Evolutionary conservation across 371 early-diverging fungal genomes (phyloP).

Genomic region (Zancudomyces culisetae): DNA sequence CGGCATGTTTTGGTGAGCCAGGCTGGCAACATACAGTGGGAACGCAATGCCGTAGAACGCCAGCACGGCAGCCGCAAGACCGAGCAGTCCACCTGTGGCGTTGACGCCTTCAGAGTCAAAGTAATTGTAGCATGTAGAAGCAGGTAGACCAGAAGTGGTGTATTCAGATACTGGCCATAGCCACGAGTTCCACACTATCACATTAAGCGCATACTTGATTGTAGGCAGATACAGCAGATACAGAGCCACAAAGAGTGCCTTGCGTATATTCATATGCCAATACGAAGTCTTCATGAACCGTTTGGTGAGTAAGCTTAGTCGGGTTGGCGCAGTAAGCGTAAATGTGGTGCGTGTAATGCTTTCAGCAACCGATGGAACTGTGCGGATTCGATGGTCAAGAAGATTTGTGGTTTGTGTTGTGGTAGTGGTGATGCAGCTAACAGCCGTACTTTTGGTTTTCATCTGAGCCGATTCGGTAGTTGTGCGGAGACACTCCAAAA

Average conservation of each 20-base stretch:
- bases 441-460: background rate
- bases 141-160: conserved; percentile 14
- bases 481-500: background rate
- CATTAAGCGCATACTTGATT: conserved; percentile 32
- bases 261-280: too few species aligned
- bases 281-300: too few species aligned
- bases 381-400: background rate
- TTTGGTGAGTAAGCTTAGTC: too few species aligned
- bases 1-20: conserved; percentile 2
- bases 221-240: conserved; percentile 35
- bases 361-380: background rate
- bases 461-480: background rate
- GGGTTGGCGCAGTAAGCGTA: background rate
- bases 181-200: conserved; percentile 32
- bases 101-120: conserved; percentile 28
- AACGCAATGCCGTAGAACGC: conserved; percentile 10
- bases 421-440: background rate
- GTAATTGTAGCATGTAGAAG: conserved; percentile 33
- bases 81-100: conserved; percentile 27
- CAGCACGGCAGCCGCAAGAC: conserved; percentile 25
- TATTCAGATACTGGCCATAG: conserved; percentile 31
- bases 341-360: background rate
- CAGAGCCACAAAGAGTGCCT: conserved; percentile 23
- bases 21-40: conserved; percentile 12
- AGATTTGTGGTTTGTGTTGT: background rate